Evolutionary conservation across 148 eudicot species (phyloP), one percentile per base, ranked within the genome.

Genomic region (Cornus suecica): DNA sequence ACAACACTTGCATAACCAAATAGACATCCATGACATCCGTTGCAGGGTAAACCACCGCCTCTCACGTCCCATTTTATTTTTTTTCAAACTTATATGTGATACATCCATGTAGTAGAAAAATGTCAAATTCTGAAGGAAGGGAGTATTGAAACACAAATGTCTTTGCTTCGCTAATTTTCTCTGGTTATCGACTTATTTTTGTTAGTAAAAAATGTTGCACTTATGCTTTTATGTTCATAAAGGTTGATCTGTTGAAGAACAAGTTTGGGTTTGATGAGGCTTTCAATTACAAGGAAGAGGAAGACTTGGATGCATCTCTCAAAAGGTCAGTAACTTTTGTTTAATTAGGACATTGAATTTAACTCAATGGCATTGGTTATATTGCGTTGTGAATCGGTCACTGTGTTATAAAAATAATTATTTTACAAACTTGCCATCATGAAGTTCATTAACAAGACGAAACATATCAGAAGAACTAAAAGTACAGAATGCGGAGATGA

Each of bases 251-350:
- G 20, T 60, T 86, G 78, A 88, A 86, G 79, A 86, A 77, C 71
- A 82, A 84, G 75, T 84, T 82, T 72, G 89, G 89, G 34, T 88
- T 83, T 66, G 88, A 88, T 52, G 89, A 83, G 65, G 88, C 88
- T 72, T 88, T 88, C 73, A 88, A 86, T 58, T 88, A 88, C 81
- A 86, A 88, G 74, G 89, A 86, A 79, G 91, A 88, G 77, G 72
- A 84, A 69, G 88, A 86, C 76, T 75, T 88, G 69, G 86, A 83
- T 85, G 84, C 83, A 5, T 82, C 92, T 31, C 69, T 89, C 68
- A 83, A 77, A 70, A 85, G 84, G 90, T 89, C 20, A 61, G 82
- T 25, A n/a, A 54, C 14, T 52, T 2, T 8, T 52, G n/a, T n/a
- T n/a, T n/a, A n/a, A n/a, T n/a, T n/a, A n/a, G n/a, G n/a, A n/a